Percentiles rank a stretch among this genome's conserved stretches.
Evolutionary conservation across 495 filamentous ascomycete genomes (phyloP).

Genomic region (Cercophora scortea): DNA sequence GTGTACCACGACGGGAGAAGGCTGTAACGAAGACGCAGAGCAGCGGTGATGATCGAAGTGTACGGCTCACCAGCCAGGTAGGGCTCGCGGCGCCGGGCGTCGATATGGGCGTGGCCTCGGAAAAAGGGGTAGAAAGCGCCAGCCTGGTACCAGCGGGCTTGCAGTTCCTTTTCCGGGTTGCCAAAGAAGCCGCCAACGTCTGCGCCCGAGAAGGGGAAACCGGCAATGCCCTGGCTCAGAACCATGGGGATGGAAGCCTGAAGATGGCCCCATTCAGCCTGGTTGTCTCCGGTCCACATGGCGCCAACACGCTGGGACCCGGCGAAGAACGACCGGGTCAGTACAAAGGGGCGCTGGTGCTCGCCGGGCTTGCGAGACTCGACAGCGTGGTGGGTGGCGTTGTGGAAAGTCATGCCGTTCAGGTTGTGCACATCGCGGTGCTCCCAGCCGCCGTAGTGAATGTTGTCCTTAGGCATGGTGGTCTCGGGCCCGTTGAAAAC

Average conservation of each 20-base stretch:
- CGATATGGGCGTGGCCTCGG: constrained; percentile 96
- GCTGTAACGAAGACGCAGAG: constrained; percentile 80
- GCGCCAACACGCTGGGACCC: constrained; percentile 84
- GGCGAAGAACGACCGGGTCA: constrained; percentile 86
- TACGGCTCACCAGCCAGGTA: constrained; percentile 83
- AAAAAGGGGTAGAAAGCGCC: constrained; percentile 99
- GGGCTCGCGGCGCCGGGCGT: constrained; percentile 87
- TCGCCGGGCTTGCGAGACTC: constrained; percentile 74
- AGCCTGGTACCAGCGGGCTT: constrained; percentile 92
- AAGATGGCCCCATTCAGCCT: constrained; percentile 87
- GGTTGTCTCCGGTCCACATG: constrained; percentile 99
- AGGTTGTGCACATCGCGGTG: constrained; percentile 95
- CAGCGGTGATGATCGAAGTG: constrained; percentile 75
- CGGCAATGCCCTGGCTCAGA: constrained; percentile 80
- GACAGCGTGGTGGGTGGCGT: constrained; percentile 82
- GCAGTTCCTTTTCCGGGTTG: constrained; percentile 83
- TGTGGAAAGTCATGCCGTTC: constrained; percentile 87
- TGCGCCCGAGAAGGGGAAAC: constrained; percentile 89
- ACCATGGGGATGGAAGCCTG: constrained; percentile 84
- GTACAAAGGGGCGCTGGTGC: constrained; percentile 70
- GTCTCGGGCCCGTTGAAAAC: constrained; percentile 98
- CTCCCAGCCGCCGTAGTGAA: constrained; percentile 89
- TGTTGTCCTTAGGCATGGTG: constrained; percentile 95
- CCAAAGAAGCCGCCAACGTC: constrained; percentile 98
- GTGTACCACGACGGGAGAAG: constrained; percentile 95